Conservation (phyloP, 129 eudicot species). For the Erigeron canadensis region DNA sequence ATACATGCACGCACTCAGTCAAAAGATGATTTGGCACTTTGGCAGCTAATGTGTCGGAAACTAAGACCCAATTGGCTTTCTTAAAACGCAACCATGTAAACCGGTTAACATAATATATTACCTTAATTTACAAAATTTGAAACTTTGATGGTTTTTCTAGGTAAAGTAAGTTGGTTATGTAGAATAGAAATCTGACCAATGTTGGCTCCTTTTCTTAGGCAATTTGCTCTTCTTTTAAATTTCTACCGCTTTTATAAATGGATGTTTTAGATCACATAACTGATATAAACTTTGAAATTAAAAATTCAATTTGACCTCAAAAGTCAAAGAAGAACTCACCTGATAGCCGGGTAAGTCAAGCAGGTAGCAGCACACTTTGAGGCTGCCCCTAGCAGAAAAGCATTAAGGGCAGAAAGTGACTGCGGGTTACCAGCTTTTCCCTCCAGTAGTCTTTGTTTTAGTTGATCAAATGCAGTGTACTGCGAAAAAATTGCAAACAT, state of each 20-base stretch:
- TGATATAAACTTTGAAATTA: conserved; percentile 8
- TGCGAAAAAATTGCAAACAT: conserved; percentile 30
- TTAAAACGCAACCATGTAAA: not conserved
- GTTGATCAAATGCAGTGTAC: conserved; percentile 95
- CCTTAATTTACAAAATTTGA: not conserved
- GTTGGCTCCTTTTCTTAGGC: not conserved
- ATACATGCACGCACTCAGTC: not conserved
- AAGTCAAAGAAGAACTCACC: conserved; percentile 41
- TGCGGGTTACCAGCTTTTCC: conserved; percentile 45
- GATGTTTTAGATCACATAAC: not conserved
- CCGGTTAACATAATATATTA: not conserved
- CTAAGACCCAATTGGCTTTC: conserved; percentile 7
- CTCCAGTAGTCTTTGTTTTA: conserved; percentile 63
- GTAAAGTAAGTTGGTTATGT: not conserved
- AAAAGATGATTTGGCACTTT: not conserved
- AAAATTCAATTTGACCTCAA: conserved; percentile 15
- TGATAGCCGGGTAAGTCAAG: conserved; percentile 86
- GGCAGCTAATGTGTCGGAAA: not conserved
- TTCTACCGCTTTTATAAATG: not conserved
- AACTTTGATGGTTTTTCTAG: not conserved
- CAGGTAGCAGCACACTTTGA: conserved; percentile 93
- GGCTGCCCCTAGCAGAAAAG: conserved; percentile 82
- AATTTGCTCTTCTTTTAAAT: conserved; percentile 3
- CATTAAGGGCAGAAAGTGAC: conserved; percentile 84
- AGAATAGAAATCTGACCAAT: not conserved